phyloP scores from a whole-genome alignment of 1,284 basidiomycete genomes.

The Gomphus sp. region DNA sequence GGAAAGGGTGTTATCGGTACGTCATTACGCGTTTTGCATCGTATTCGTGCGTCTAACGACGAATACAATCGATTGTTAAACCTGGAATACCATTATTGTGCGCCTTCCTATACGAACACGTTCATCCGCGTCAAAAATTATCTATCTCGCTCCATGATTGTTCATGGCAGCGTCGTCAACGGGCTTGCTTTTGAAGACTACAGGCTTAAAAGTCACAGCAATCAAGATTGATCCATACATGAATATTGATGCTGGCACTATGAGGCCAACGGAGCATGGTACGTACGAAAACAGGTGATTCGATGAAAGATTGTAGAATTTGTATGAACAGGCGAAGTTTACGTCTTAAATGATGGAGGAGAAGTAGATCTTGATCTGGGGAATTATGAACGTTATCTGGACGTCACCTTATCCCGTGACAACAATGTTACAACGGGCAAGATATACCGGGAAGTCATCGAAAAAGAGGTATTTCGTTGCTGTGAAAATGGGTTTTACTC shows the following conservation, averaged over 20 bases:
- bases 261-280: slow-evolving; percentile 99
- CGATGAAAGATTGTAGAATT: background rate
- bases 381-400: slow-evolving; percentile 97
- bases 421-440: slow-evolving; percentile 99
- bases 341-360: slow-evolving; percentile 96
- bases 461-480: slow-evolving; percentile 72
- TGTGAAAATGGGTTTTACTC: background rate
- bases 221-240: slow-evolving; percentile 99
- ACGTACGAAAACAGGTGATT: slow-evolving; percentile 22
- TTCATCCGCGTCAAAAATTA: background rate
- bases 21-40: slow-evolving; percentile 18
- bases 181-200: slow-evolving; percentile 91
- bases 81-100: background rate
- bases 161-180: slow-evolving; percentile 79
- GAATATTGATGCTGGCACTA: slow-evolving; percentile 99
- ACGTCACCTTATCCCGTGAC: slow-evolving; percentile 88
- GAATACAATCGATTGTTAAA: background rate
- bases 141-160: background rate
- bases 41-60: background rate
- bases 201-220: slow-evolving; percentile 92
- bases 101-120: background rate
- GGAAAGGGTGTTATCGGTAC: slow-evolving; percentile 92
- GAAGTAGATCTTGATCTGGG: slow-evolving; percentile 98
- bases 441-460: slow-evolving; percentile 95
- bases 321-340: slow-evolving; percentile 76